Conservation (phyloP, 2,329 filamentous ascomycete species). For the Penicillium sp. region DNA sequence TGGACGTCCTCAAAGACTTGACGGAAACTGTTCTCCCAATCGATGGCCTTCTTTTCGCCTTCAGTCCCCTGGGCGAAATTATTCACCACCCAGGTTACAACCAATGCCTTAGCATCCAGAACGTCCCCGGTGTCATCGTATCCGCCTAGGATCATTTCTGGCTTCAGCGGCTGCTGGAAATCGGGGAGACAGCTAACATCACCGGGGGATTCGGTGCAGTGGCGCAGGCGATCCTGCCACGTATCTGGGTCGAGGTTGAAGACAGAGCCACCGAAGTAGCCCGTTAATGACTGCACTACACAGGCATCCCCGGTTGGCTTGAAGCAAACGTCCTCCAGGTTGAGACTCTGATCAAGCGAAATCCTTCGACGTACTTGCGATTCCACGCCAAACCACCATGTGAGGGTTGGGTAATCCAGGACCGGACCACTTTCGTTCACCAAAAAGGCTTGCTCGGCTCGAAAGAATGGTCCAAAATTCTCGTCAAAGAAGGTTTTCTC, state of each 20-base stretch:
- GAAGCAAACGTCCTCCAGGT: slow-evolving; percentile 81
- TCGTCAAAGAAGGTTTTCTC: slow-evolving; percentile 92
- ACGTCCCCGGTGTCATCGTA: slow-evolving; percentile 61
- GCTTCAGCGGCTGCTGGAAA: slow-evolving; percentile 82
- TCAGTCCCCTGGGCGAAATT: slow-evolving; percentile 72
- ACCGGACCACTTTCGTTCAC: slow-evolving; percentile 82
- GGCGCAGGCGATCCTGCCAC: slow-evolving; percentile 68
- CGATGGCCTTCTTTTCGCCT: slow-evolving; percentile 68
- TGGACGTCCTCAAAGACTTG: slow-evolving; percentile 70
- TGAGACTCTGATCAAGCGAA: slow-evolving; percentile 62
- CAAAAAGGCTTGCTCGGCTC: slow-evolving; percentile 86
- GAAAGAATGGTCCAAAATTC: slow-evolving; percentile 93
- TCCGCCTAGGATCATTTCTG: slow-evolving; percentile 79
- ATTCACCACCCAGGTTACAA: slow-evolving; percentile 90
- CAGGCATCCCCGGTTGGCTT: slow-evolving; percentile 87
- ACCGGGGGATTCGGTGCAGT: slow-evolving; percentile 74
- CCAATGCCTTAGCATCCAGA: slow-evolving; percentile 69
- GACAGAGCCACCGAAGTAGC: slow-evolving; percentile 72
- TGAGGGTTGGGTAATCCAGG: slow-evolving; percentile 77
- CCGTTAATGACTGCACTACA: slow-evolving; percentile 86
- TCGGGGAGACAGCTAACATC: slow-evolving; percentile 68
- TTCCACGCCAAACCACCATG: slow-evolving; percentile 93
- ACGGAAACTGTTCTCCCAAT: slow-evolving; percentile 81
- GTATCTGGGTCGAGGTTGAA: slow-evolving; percentile 55
- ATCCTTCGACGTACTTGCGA: slow-evolving; percentile 67